Base-by-base conservation (phyloP, 2,329 filamentous ascomycete genomes). In the Apiospora pterosperma region DNA sequence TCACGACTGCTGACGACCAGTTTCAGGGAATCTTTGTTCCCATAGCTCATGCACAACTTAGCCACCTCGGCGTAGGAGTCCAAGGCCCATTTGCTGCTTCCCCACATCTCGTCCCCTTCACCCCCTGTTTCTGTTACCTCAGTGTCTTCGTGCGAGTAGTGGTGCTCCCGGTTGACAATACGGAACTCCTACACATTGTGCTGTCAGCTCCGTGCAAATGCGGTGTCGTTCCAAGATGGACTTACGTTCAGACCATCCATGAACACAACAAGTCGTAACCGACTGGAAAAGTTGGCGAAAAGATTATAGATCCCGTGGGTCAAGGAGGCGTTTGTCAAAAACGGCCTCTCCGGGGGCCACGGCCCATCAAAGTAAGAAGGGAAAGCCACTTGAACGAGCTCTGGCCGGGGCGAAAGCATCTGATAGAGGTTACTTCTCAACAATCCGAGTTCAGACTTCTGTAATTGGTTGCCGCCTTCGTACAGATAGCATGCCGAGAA, bases 121-220 rank as follows among this genome's bases (percentile, higher is more conserved):
- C 73, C 72, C 52, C 69, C 70, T 60, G 70, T 69, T 36, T 74
- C 73, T 31, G 68, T 68, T 23, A 74, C 65, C 21, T 74, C 72
- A 25, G 74, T 69, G 36, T 74, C 71, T 16, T 66, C 66, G 5
- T 69, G 69, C 28, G 74, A 72, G 62, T 75, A 74, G 41, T 74
- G 72, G 58, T 74, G 72, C 59, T 74, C 73, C 34, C 73, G 71
- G 31, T 74, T 73, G 70, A 74, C 73, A 44, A 74, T 73, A 25
- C 73, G 73, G 52, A 75, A 75, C 55, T 75, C 73, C 48, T 55
- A 55, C 16, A 55, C 28, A 34, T 34, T n/a, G 48, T 10, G 28
- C 19, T 10, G 28, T 55, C 19, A 55, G 48, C 28, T n/a, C 34
- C 16, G 8, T 28, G 28, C 25, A n/a, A n/a, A 34, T 31, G 48